A percentile compares a stretch with the other conserved stretches of the same genome.
These are phyloP conservation scores for Hylodesmum podocarpum DNA, from an alignment of 306 rosid genomes.

Conservation along the genomic window DNA sequence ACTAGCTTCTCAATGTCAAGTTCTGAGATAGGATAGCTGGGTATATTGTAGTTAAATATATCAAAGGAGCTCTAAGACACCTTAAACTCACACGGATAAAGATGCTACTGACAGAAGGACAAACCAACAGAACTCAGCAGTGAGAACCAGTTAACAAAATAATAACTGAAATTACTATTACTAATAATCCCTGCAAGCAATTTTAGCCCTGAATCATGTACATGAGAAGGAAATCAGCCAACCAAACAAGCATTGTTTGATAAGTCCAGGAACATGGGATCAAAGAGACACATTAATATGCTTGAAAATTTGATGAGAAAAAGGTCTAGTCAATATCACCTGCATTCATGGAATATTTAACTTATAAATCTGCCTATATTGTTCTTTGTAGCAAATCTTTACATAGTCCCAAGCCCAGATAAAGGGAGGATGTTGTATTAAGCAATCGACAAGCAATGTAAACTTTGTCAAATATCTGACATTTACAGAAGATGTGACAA, in stretches of 20 bases:
- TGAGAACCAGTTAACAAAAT: not conserved
- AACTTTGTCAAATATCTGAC: not conserved
- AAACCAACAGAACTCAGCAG: constrained; percentile 21
- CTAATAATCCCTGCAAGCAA: not conserved
- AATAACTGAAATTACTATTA: not conserved
- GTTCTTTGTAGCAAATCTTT: not conserved
- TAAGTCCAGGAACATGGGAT: not conserved
- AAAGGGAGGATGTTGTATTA: not conserved
- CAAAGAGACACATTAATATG: not conserved
- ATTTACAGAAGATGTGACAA: not conserved
- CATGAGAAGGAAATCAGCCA: constrained; percentile 6
- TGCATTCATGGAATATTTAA: not conserved
- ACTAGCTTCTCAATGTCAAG: constrained; percentile 9
- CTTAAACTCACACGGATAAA: not conserved
- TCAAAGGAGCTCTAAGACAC: not conserved
- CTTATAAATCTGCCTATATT: not conserved
- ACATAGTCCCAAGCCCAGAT: not conserved
- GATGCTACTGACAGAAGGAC: not conserved
- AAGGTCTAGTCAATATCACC: not conserved
- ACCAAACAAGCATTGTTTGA: not conserved
- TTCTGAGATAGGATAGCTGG: not conserved
- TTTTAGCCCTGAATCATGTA: not conserved
- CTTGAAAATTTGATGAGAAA: not conserved
- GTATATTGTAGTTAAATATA: not conserved
- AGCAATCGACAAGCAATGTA: not conserved